Percentiles rank a stretch among this genome's conserved stretches.
These are phyloP conservation scores for Melanopsichium pennsylvanicum DNA, from an alignment of 1,284 basidiomycete species.

Conservation along the genomic window DNA sequence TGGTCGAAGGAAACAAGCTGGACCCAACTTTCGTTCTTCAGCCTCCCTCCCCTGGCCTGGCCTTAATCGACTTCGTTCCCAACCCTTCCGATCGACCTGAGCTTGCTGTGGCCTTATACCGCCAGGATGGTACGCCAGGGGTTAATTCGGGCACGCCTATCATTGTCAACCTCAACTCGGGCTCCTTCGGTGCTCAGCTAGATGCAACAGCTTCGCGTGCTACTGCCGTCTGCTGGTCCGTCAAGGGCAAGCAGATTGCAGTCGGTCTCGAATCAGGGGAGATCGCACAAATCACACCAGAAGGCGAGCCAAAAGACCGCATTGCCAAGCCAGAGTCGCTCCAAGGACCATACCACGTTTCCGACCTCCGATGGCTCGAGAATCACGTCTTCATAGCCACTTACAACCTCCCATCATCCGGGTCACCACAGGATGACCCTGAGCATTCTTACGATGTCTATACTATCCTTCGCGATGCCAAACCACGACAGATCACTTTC, in stretches of 20 bases:
- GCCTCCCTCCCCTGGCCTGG: slow-evolving; percentile 34
- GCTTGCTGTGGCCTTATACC: slow-evolving; percentile 65
- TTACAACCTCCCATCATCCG: slow-evolving; percentile 69
- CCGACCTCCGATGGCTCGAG: slow-evolving; percentile 75
- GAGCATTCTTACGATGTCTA: slow-evolving; percentile 71
- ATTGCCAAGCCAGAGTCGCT: slow-evolving; percentile 71
- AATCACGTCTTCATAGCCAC: slow-evolving; percentile 77
- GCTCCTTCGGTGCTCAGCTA: slow-evolving; percentile 42
- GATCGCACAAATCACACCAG: slow-evolving; percentile 75
- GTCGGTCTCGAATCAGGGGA: slow-evolving; percentile 77
- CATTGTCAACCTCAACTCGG: slow-evolving; percentile 42
- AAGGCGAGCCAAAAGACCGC: slow-evolving; percentile 72
- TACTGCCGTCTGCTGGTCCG: slow-evolving; percentile 78
- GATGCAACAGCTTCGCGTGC: slow-evolving; percentile 21
- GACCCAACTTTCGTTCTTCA: slow-evolving; percentile 36
- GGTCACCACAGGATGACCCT: slow-evolving; percentile 46
- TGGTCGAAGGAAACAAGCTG: slow-evolving; percentile 26
- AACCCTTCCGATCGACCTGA: slow-evolving; percentile 67
- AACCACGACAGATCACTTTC: slow-evolving; percentile 70
- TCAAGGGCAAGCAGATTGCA: slow-evolving; percentile 84
- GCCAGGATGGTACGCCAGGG: slow-evolving; percentile 63
- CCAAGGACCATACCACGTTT: slow-evolving; percentile 69
- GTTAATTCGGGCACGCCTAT: slow-evolving; percentile 38
- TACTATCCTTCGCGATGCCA: slow-evolving; percentile 74
- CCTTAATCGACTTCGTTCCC: slow-evolving; percentile 63